These are phyloP conservation scores for Plantago coronopus DNA, from an alignment of 305 asterid species.

Conservation along the genomic window DNA sequence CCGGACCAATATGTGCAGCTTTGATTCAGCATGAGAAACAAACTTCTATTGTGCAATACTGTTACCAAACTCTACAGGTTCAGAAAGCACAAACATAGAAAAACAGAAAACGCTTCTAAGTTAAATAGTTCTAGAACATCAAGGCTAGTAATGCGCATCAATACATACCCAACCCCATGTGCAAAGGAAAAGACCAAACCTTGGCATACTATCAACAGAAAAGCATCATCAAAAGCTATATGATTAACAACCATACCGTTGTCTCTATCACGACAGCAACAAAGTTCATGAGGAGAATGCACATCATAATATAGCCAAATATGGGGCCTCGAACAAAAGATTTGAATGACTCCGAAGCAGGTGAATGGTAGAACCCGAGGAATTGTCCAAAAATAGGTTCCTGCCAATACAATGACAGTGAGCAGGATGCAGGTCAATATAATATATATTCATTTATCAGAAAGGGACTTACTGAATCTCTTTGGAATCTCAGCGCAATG, in stretches of 20 bases:
- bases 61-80: background rate
- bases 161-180: background rate
- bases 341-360: constrained; percentile 61
- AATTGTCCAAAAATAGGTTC: constrained; percentile 61
- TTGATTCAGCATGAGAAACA: background rate
- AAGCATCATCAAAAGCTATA: constrained; percentile 20
- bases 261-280: constrained; percentile 86
- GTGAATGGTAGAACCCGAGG: constrained; percentile 68
- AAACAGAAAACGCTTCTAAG: background rate
- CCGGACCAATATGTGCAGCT: background rate
- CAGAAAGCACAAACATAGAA: background rate
- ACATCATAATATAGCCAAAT: constrained; percentile 63
- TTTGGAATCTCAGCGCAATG: constrained; percentile 86
- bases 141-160: background rate
- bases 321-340: constrained; percentile 59
- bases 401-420: constrained; percentile 41
- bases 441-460: constrained; percentile 17
- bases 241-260: constrained; percentile 49
- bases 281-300: constrained; percentile 69
- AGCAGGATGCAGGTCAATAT: constrained; percentile 20
- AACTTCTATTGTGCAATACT: too few relatives aligned
- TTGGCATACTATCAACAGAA: background rate
- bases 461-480: constrained; percentile 64
- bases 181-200: background rate
- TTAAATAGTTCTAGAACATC: too few relatives aligned